A percentile compares a stretch with the other conserved stretches of the same genome.
phyloP scores from a whole-genome alignment of 164 flowering plant species.

The Magnolia changhungtana region DNA sequence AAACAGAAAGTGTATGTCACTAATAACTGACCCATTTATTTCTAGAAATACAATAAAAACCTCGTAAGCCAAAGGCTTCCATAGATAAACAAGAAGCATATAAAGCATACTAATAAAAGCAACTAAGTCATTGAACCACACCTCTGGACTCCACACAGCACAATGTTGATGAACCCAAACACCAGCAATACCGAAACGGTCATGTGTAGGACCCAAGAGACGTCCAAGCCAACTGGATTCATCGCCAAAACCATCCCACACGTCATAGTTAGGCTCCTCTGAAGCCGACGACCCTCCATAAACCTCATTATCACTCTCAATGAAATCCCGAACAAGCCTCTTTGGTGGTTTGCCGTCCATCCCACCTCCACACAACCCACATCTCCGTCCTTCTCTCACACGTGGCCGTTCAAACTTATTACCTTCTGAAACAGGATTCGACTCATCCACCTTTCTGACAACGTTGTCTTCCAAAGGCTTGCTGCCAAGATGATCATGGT shows the following conservation, averaged over 20 bases:
- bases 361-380: constrained; percentile 92
- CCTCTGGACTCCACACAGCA: constrained; percentile 99
- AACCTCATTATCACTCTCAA: constrained; percentile 77
- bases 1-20: background rate
- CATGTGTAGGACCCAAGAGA: constrained; percentile 87
- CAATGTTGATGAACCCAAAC: constrained; percentile 98
- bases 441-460: constrained; percentile 19
- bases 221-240: constrained; percentile 98
- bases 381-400: constrained; percentile 72
- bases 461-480: constrained; percentile 23
- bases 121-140: constrained; percentile 25
- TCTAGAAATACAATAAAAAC: constrained; percentile 3
- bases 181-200: constrained; percentile 92
- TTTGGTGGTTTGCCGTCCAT: constrained; percentile 94
- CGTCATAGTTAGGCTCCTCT: constrained; percentile 81
- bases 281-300: constrained; percentile 76
- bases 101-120: constrained; percentile 6
- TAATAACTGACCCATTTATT: background rate
- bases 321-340: constrained; percentile 43
- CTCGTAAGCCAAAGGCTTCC: constrained; percentile 3
- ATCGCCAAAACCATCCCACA: constrained; percentile 98
- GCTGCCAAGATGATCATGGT: constrained; percentile 9
- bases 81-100: constrained; percentile 12
- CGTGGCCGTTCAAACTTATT: constrained; percentile 25
- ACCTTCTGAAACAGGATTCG: constrained; percentile 16